Conservation (phyloP, 129 eudicot species). For the Tanacetum coccineum region DNA sequence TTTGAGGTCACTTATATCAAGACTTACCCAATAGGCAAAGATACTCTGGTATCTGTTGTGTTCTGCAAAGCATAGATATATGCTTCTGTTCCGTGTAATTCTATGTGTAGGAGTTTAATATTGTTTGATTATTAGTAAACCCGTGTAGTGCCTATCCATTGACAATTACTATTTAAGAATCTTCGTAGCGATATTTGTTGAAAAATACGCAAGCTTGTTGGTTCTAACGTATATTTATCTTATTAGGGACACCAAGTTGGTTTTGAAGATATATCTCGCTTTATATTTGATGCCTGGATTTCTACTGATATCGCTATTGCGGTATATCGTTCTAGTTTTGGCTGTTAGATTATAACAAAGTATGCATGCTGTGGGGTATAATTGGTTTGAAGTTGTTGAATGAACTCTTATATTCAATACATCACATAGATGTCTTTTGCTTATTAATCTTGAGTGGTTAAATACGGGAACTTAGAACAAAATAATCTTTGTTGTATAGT, state of each 20-base stretch:
- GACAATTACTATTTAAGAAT: too few species aligned
- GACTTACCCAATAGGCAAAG: too few species aligned
- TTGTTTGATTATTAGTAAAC: too few species aligned
- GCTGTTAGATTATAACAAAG: conserved; percentile 24
- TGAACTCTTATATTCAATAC: conserved; percentile 20
- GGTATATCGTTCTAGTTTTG: conserved; percentile 21
- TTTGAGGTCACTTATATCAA: too few species aligned
- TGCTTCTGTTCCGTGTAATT: too few species aligned
- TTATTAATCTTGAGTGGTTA: background rate
- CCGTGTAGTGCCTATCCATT: too few species aligned
- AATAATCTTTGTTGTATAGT: conserved; percentile 9
- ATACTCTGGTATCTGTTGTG: too few species aligned
- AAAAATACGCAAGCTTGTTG: background rate
- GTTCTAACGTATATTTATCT: background rate
- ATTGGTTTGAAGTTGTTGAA: conserved; percentile 14
- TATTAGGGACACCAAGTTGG: conserved; percentile 1
- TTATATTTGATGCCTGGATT: conserved; percentile 22
- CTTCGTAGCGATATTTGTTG: background rate
- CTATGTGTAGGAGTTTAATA: too few species aligned
- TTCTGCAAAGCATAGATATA: too few species aligned
- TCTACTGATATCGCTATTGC: conserved; percentile 22
- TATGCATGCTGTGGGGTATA: conserved; percentile 8
- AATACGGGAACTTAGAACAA: background rate
- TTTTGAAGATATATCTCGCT: conserved; percentile 19
- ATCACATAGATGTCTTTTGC: conserved; percentile 13